Base-by-base conservation (phyloP, 768 basidiomycete species). In the Suillus discolor region DNA sequence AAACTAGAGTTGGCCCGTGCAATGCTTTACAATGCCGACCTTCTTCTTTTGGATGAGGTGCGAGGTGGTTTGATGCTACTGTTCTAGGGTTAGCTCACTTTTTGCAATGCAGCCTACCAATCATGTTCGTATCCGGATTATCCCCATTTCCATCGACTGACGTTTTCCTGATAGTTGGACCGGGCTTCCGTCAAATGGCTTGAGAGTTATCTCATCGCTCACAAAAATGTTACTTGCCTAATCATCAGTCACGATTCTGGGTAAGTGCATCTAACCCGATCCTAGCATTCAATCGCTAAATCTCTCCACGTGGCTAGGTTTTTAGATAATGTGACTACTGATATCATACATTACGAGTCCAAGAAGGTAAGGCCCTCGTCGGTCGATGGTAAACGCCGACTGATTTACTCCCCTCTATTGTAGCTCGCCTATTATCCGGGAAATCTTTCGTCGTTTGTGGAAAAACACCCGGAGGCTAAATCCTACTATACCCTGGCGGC, bases 211-310 rank as follows among this genome's bases (percentile, higher is more conserved):
- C 85, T 99, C 41, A 85, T 85, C 64, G 82, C 89, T 9, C 90
- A 97, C 71, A 89, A 82, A 65, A 87, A 93, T 68, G 85, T 97
- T 66, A 98, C 96, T 49, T 95, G 92, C 78, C 81, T 99, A 69
- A 94, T 97, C 73, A 83, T 99, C 77, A 96, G 94, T 80, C 97
- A 99, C 83, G 97, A 99, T 81, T 96, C 95, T 71, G 91, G 94
- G 92, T 92, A 66, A 67, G 89, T 79, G n/a, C 8, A 47, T 53
- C 25, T 47, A n/a, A 18, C 18, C 28, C 9, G 18, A 54, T 38
- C 51, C 44, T 66, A 39, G 61, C 59, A 44, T 51, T 66, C 34
- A 57, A 57, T 55, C 55, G 42, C 9, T 67, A 57, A 65, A 66
- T 59, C 68, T 59, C 15, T 61, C 25, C 61, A 67, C 53, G 44